A percentile compares a stretch with the other conserved stretches of the same genome.
These are phyloP conservation scores for Phytophthora quininea DNA, from an alignment of 352 stramenopile species.

Conservation along the genomic window DNA sequence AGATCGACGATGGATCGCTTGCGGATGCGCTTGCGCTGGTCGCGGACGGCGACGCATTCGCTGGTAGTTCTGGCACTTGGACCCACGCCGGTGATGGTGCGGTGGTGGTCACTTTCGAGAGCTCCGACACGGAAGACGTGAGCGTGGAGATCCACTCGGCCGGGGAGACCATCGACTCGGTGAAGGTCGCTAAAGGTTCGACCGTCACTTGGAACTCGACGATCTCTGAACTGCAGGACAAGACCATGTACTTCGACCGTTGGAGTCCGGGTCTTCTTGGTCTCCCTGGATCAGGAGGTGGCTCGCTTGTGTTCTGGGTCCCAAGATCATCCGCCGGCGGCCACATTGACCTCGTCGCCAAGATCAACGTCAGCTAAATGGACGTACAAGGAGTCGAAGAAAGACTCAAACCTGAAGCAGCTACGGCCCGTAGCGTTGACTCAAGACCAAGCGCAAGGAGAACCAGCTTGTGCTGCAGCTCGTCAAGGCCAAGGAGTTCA, in stretches of 20 bases:
- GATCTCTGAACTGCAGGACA: neutral
- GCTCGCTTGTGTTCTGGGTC: neutral
- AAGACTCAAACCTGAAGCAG: no score
- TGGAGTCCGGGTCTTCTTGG: neutral
- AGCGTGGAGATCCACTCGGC: neutral
- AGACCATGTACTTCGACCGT: neutral
- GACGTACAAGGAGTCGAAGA: no score
- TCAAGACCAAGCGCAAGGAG: slow-evolving; percentile 81
- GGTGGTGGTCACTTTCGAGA: neutral
- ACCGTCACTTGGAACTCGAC: neutral
- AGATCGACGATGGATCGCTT: neutral
- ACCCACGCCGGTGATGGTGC: neutral
- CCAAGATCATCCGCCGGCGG: neutral
- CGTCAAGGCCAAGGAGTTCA: slow-evolving; percentile 19
- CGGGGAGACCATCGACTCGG: neutral
- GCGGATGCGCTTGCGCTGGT: neutral
- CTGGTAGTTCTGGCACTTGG: neutral
- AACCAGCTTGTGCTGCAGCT: slow-evolving; percentile 82
- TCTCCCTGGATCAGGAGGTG: neutral
- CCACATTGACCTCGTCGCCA: neutral
- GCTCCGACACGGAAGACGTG: neutral
- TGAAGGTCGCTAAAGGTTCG: neutral
- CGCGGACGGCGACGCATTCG: neutral
- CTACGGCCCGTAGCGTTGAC: no score
- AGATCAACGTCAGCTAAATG: neutral